Evolutionary conservation across 1,284 basidiomycete species (phyloP), one percentile per base, ranked within the genome.

Genomic region (Polyporus tsugae): DNA sequence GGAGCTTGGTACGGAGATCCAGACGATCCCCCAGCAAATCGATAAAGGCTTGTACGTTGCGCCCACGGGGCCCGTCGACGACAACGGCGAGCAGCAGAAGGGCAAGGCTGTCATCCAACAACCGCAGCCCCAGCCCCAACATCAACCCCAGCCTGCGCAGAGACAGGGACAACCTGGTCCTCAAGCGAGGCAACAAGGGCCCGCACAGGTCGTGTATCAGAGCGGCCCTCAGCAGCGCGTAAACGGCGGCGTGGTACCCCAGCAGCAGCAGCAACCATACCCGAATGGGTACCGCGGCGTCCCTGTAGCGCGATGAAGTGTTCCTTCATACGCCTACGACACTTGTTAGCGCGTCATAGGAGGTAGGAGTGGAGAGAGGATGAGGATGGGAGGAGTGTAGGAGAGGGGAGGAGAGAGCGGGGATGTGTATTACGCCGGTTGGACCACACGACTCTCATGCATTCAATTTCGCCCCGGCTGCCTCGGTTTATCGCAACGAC

Each of bases 1-100:
- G 81, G 97, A 99, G 82, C 89, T 99, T 46, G 98, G 97, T 19
- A 99, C 97, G 49, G 97, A 99, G 84, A 99, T 99, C 77, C 93
- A 95, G 77, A 95, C 97, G 22, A 99, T 99, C 77, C 97, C 97
- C 4, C 91, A 93, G 76, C 87, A 82, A 60, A 98, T 99, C 75
- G 96, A 98, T 80, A 94, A 94, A 76, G 91, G 93, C n/a, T 83
- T 99, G 64, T 99, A 99, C 80, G 95, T 97, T 63, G 91, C 95
- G 25, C 92, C 92, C 0, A 80, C 83, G 55, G 80, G 83, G 3
- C 52, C 66, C 9, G 71, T 77, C 5, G 87, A 90, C 66, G 90
- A 91, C 68, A 81, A 81, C 7, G 63, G 68, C 62, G 68, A 77
- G 63, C 77, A 78, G 60, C 72, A 73, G 66, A 66, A 70, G 65